Conservation (phyloP, 768 basidiomycete species). For the Vararia minispora region DNA sequence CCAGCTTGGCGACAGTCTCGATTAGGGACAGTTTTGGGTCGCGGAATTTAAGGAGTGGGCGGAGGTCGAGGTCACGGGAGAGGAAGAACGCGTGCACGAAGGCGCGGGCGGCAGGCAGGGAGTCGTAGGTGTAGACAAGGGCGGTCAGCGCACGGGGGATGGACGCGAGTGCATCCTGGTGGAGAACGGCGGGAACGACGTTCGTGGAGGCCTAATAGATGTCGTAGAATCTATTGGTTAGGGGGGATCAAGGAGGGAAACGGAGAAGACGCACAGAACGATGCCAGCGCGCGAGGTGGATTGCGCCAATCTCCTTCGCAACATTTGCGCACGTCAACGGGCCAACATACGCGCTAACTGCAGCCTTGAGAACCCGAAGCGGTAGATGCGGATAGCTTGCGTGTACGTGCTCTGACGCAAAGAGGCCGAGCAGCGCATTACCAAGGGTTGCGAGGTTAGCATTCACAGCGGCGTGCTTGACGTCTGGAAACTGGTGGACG, state of each 20-base stretch:
- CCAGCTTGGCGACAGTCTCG: conserved; percentile 61
- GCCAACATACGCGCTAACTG: conserved; percentile 87
- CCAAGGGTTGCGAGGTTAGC: conserved; percentile 65
- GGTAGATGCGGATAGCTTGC: conserved; percentile 83
- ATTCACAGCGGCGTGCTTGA: conserved; percentile 56
- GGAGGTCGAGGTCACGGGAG: conserved; percentile 71
- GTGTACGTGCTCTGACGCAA: conserved; percentile 76
- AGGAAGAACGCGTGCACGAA: conserved; percentile 90
- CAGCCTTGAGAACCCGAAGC: conserved; percentile 83
- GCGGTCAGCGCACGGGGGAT: conserved; percentile 82
- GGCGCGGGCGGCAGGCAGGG: conserved; percentile 73
- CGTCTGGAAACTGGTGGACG: too few species aligned
- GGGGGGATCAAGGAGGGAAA: not conserved
- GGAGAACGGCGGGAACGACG: conserved; percentile 42
- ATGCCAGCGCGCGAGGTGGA: conserved; percentile 73
- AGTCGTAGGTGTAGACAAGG: conserved; percentile 79
- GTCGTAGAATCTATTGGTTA: not conserved
- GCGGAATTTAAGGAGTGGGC: conserved; percentile 66
- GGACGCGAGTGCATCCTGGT: conserved; percentile 82
- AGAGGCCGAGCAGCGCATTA: conserved; percentile 83
- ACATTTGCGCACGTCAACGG: conserved; percentile 73
- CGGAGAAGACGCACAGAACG: conserved; percentile 41
- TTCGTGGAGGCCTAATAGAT: conserved; percentile 33
- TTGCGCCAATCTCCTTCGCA: conserved; percentile 76
- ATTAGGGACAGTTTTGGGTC: conserved; percentile 72